These are phyloP conservation scores for Solanum clarkiae DNA, from an alignment of 257 asterid genomes.

Conservation along the genomic window DNA sequence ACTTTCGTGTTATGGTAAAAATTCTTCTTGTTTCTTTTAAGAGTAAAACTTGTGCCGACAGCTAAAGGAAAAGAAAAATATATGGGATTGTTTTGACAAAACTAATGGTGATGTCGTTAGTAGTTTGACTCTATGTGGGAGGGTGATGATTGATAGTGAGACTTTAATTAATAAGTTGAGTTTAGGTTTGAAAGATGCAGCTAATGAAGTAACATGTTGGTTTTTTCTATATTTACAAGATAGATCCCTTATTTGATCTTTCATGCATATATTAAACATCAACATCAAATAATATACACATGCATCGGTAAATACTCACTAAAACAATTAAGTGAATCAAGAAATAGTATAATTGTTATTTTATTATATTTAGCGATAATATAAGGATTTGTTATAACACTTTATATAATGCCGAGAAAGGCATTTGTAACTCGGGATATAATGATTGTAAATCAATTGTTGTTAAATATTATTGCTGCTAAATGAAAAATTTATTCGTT, in stretches of 20 bases:
- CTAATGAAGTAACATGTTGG: conserved; percentile 3
- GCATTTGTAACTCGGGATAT: too few species aligned
- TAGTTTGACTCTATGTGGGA: conserved; percentile 8
- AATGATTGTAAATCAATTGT: too few species aligned
- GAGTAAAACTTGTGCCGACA: conserved; percentile 14
- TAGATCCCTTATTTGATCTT: neutral
- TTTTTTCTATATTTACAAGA: neutral
- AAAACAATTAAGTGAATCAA: too few species aligned
- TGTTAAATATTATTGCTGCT: too few species aligned
- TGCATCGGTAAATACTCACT: neutral
- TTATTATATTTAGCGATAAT: too few species aligned
- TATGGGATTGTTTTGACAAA: neutral
- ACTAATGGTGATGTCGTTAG: neutral
- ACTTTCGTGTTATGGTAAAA: conserved; percentile 20
- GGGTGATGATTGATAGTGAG: conserved; percentile 12
- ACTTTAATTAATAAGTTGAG: conserved; percentile 3
- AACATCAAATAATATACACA: neutral
- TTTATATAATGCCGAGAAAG: too few species aligned
- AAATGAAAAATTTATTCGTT: too few species aligned
- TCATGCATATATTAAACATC: neutral
- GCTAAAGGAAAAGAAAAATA: neutral
- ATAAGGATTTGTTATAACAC: too few species aligned
- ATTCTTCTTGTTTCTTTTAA: neutral
- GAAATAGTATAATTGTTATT: too few species aligned
- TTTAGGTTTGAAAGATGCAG: conserved; percentile 15